Percentiles rank a stretch among this genome's conserved stretches.
These are phyloP conservation scores for Diaporthe capsici DNA, from an alignment of 2,329 filamentous ascomycete species.

Conservation along the genomic window DNA sequence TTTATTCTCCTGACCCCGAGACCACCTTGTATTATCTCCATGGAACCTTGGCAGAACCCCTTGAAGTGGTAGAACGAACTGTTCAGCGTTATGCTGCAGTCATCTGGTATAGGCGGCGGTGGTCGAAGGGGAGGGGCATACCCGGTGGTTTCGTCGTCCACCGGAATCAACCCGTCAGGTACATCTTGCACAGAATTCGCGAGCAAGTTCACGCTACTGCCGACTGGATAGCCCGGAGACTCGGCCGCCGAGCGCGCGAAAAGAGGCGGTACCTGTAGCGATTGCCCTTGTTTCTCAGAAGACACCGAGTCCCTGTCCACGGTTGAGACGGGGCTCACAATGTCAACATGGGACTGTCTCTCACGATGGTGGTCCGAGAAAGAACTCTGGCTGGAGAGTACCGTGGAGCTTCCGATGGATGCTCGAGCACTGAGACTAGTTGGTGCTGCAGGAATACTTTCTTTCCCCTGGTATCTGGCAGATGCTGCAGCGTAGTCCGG, in stretches of 20 bases:
- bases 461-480: not conserved
- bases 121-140: slow-evolving; percentile 37
- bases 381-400: slow-evolving; percentile 15
- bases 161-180: slow-evolving; percentile 55
- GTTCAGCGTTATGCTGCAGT: slow-evolving; percentile 59
- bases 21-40: slow-evolving; percentile 62
- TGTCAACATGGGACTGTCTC: slow-evolving; percentile 26
- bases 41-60: slow-evolving; percentile 69
- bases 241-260: not conserved
- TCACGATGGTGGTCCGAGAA: slow-evolving; percentile 2
- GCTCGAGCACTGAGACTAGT: not conserved
- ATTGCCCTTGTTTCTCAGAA: not conserved
- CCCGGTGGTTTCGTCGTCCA: slow-evolving; percentile 48
- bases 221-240: not conserved
- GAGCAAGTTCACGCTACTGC: not conserved
- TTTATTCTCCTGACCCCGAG: slow-evolving; percentile 65
- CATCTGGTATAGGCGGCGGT: slow-evolving; percentile 46
- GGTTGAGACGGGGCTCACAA: slow-evolving; percentile 21
- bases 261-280: slow-evolving; percentile 18
- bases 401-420: slow-evolving; percentile 9
- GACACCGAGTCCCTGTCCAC: not conserved
- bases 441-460: not conserved
- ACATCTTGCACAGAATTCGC: slow-evolving; percentile 31
- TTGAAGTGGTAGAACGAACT: slow-evolving; percentile 68
- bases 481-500: not conserved